Evolutionary conservation across 2,329 filamentous ascomycete species (phyloP), one percentile per base, ranked within the genome.

Genomic region (Aspergillus fijiensis): DNA sequence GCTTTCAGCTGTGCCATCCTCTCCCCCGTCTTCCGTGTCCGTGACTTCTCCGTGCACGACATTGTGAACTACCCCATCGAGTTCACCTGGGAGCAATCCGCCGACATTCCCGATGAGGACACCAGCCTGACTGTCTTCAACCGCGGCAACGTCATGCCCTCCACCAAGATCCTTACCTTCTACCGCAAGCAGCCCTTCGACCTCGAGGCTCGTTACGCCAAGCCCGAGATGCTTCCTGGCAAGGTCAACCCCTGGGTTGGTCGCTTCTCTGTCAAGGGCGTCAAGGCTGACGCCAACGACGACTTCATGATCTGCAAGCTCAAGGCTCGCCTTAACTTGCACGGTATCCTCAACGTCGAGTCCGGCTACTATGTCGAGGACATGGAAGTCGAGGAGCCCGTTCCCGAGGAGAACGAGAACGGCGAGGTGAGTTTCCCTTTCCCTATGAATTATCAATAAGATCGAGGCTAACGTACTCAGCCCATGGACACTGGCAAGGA

Each of bases 221-320:
- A 94, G 73, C 90, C 93, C 21, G 92, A 96, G 50, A 79, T 84
- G 57, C 87, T 99, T 9, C 95, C 95, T 19, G 92, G 93, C 72
- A 96, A 94, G 84, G 84, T 89, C 63, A 91, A 92, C 76, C 91
- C 95, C 51, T 98, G 94, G 90, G 97, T 99, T 69, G 95, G 95
- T 59, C 89, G 92, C 66, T 99, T 99, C 83, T 96, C 93, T 48
- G 92, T 99, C 77, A 99, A 99, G 86, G 91, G 90, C 50, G 94
- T 99, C 74, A 93, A 97, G 85, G 89, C 92, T 47, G 92, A 96
- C 74, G 86, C 88, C 67, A 93, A 95, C 76, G 91, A 96, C 62
- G 95, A 98, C 76, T 99, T 98, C 79, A 98, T 99, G 94, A 96
- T 98, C 73, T 99, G 95, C 89, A 99, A 99, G 84, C 88, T 99